A percentile compares a stretch with the other conserved stretches of the same genome.
These are phyloP conservation scores for Byssoonygena ceratinophila DNA, from an alignment of 2,329 filamentous ascomycete species.

Conservation along the genomic window DNA sequence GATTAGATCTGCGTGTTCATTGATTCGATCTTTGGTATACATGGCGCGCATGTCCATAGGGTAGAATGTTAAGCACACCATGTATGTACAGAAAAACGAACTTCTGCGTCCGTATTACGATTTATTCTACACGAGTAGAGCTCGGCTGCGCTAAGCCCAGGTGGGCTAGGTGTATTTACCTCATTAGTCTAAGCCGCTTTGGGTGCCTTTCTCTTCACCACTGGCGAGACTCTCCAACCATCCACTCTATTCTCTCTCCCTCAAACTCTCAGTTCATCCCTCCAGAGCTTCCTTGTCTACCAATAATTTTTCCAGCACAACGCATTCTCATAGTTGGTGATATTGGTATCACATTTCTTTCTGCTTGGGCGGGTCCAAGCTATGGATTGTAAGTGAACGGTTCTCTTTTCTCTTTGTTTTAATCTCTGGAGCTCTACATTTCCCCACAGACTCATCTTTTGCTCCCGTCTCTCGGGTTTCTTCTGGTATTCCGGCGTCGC, in stretches of 20 bases:
- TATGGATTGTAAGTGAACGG: slow-evolving; percentile 50
- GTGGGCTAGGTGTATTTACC: not conserved
- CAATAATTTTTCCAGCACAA: slow-evolving; percentile 18
- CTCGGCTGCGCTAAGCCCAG: slow-evolving; percentile 1
- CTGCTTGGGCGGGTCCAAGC: slow-evolving; percentile 40
- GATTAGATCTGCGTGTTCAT: no score
- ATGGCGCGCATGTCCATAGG: no score
- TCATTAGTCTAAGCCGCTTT: slow-evolving; percentile 7
- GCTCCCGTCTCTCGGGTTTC: not conserved
- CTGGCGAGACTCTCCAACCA: slow-evolving; percentile 11
- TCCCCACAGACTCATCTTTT: slow-evolving; percentile 5
- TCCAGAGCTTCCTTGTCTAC: slow-evolving; percentile 17
- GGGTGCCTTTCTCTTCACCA: slow-evolving; percentile 1
- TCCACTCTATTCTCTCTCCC: slow-evolving; percentile 12
- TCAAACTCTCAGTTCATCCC: slow-evolving; percentile 23
- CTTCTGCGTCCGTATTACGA: no score
- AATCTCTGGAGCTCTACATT: slow-evolving; percentile 7
- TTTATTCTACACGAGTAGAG: no score
- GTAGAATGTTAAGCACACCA: no score
- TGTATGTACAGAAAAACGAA: no score
- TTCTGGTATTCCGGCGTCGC: not conserved
- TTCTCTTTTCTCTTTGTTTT: slow-evolving; percentile 21
- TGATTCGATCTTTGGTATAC: no score
- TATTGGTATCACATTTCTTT: slow-evolving; percentile 21
- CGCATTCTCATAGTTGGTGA: slow-evolving; percentile 3